These are phyloP conservation scores for Anthracocystis setariae DNA, from an alignment of 1,284 basidiomycete species.

Conservation along the genomic window DNA sequence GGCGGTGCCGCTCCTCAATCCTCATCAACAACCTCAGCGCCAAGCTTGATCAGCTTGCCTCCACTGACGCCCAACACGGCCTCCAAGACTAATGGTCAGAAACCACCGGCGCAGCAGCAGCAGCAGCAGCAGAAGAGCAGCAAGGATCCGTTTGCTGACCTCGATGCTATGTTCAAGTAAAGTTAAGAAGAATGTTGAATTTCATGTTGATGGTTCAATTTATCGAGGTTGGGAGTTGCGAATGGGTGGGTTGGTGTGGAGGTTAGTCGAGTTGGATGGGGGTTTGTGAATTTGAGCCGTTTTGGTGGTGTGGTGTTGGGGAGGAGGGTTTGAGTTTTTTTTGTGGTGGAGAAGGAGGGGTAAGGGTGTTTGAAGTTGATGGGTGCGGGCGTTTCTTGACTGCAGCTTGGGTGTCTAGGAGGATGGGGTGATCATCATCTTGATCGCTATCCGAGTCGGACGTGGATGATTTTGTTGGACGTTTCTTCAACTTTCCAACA, in stretches of 20 bases:
- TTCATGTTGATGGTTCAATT: no score
- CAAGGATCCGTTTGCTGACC: conserved; percentile 61
- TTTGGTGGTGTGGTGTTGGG: background rate
- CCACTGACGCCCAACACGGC: conserved; percentile 21
- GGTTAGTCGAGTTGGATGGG: conserved; percentile 29
- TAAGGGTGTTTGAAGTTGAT: no score
- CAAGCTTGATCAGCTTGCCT: conserved; percentile 21
- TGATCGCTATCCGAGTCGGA: no score
- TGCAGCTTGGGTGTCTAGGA: no score
- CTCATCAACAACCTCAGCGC: no score
- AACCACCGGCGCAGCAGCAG: conserved; percentile 10
- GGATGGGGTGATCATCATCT: conserved; percentile 1
- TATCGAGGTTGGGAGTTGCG: no score
- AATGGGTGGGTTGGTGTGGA: background rate
- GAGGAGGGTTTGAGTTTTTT: conserved; percentile 21
- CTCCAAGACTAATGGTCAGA: conserved; percentile 9
- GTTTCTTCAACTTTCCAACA: conserved; percentile 11
- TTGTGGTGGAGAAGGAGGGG: background rate
- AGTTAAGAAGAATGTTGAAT: no score
- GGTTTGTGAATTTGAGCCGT: conserved; percentile 7
- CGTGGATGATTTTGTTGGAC: background rate
- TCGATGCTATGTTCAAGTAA: conserved; percentile 59
- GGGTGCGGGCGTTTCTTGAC: conserved; percentile 33
- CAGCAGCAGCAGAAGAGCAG: conserved; percentile 26
- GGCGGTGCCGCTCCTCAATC: background rate